Percentiles rank a stretch among this genome's conserved stretches.
phyloP scores from a whole-genome alignment of 2,329 filamentous ascomycete genomes.

The Dactylonectria macrodidyma region DNA sequence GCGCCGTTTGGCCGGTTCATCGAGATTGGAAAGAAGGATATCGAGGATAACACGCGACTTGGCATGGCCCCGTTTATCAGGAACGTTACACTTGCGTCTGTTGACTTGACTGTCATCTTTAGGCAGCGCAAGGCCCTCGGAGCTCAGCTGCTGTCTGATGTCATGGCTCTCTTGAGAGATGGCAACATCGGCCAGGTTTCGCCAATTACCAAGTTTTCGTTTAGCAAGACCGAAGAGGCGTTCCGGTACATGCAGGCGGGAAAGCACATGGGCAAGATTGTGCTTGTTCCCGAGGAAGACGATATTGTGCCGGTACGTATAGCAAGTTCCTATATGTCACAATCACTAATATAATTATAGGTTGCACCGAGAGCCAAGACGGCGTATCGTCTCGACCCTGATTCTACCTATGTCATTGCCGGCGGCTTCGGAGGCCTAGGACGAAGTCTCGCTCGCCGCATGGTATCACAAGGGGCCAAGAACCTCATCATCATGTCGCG shows the following conservation, averaged over 20 bases:
- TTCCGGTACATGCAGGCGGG: conserved; percentile 31
- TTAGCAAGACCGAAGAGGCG: conserved; percentile 14
- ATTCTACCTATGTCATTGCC: conserved; percentile 19
- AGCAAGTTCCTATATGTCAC: background rate
- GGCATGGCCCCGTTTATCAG: conserved; percentile 52
- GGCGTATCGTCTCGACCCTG: background rate
- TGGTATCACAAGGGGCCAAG: conserved; percentile 31
- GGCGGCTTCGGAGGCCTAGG: conserved; percentile 27
- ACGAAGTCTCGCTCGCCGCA: conserved; percentile 20
- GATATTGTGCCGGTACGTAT: conserved; percentile 19
- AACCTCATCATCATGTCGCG: conserved; percentile 50
- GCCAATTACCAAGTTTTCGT: conserved; percentile 6
- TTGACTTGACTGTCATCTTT: conserved; percentile 24
- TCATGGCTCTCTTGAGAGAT: background rate
- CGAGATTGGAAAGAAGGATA: conserved; percentile 52
- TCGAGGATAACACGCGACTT: conserved; percentile 33
- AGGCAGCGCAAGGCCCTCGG: conserved; percentile 1
- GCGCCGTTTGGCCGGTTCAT: conserved; percentile 51
- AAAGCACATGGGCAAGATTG: conserved; percentile 31
- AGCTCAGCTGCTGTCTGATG: conserved; percentile 10
- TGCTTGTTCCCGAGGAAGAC: conserved; percentile 1
- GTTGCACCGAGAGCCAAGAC: conserved; percentile 1
- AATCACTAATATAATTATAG: background rate
- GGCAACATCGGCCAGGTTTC: conserved; percentile 12
- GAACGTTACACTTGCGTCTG: conserved; percentile 20